Base-by-base conservation (phyloP, 2,329 filamentous ascomycete genomes). In the Monilinia laxa region DNA sequence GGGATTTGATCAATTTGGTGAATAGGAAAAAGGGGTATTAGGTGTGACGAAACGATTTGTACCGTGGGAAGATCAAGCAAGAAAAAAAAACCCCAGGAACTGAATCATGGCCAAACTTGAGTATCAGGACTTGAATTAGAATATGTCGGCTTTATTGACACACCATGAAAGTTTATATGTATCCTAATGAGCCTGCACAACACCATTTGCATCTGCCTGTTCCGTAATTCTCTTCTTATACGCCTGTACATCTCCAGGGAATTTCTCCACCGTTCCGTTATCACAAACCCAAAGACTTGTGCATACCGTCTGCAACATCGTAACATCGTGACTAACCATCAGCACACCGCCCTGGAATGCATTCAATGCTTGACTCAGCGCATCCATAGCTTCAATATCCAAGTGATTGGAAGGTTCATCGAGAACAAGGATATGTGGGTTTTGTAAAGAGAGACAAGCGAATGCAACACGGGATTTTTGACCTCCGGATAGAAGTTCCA, bases 251-350 rank as follows among this genome's bases (percentile, higher is more conserved):
- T 96, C 93, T 45, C 95, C 95, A 69, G 90, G 88, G 80, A 99
- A 99, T 81, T 97, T 93, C 85, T 96, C 92, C 25, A 99, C 93
- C 1, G 90, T 95, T 12, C 95, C 95, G 68, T 90, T 84, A 78
- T 99, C 95, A 76, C 95, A 99, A 70, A 99, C 94, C 95, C 95
- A 99, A 75, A 99, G 81, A 77, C 89, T 95, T 62, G 84, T 95
- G 80, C 95, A 99, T 49, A 99, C 95, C 64, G 91, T 96, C 82
- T 97, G 93, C 78, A 99, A 79, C 92, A 99, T 97, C 0, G 95
- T 98, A 64, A 99, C 95, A 77, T 99, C 95, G 90, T 99, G 95
- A 76, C 91, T 96, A 67, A 99, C 95, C 93, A 99, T 98, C 74
- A 99, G 82, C 66, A 99, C 93, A 78, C 95, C 95, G 69, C 95